Conservation (phyloP, 495 filamentous ascomycete species). For the Hyaloscypha hepaticicola region DNA sequence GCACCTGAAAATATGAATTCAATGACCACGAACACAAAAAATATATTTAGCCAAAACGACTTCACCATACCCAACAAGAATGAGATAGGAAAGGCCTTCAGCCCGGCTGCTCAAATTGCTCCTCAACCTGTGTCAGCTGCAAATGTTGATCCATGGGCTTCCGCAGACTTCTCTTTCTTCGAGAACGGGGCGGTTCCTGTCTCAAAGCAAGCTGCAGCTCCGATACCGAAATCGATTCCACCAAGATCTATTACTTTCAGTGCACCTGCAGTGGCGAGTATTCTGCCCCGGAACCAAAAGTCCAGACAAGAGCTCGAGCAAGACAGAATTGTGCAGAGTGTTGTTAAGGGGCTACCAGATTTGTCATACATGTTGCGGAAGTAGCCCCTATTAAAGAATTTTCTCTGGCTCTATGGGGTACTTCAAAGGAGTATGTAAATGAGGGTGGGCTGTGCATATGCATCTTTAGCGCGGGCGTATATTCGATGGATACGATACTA, state of each 20-base stretch:
- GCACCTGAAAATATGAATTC: background rate
- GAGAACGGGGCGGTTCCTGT: slow-evolving; percentile 28
- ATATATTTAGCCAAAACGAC: background rate
- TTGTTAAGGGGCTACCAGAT: slow-evolving; percentile 47
- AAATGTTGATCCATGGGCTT: slow-evolving; percentile 36
- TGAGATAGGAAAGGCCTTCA: background rate
- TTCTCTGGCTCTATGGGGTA: background rate
- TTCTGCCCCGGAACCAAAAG: slow-evolving; percentile 21
- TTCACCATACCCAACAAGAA: background rate
- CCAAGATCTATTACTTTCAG: slow-evolving; percentile 27
- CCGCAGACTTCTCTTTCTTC: slow-evolving; percentile 41
- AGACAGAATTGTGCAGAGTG: slow-evolving; percentile 36
- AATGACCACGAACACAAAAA: background rate
- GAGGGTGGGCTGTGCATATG: background rate
- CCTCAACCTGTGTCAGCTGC: background rate
- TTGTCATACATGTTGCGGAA: slow-evolving; percentile 53
- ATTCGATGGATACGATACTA: background rate
- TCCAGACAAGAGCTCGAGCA: slow-evolving; percentile 31
- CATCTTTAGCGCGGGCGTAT: slow-evolving; percentile 13
- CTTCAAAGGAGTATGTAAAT: background rate
- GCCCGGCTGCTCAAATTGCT: background rate
- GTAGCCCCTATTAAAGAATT: background rate
- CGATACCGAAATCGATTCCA: slow-evolving; percentile 11
- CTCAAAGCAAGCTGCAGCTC: background rate
- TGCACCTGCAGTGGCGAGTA: slow-evolving; percentile 2